These are phyloP conservation scores for Zymoseptoria tritici DNA, from an alignment of 2,329 filamentous ascomycete genomes.

Conservation along the genomic window DNA sequence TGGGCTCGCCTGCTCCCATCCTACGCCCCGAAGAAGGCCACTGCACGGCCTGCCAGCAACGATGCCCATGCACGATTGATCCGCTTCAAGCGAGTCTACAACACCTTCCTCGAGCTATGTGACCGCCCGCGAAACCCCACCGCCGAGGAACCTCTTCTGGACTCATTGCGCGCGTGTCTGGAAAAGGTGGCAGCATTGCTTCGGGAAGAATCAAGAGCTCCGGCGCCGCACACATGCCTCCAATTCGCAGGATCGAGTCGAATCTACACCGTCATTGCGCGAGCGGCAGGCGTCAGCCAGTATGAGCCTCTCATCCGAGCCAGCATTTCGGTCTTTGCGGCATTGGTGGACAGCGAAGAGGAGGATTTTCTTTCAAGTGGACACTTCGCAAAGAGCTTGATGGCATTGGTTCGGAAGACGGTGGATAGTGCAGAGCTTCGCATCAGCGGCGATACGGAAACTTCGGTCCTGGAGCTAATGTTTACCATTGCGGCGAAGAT, in stretches of 20 bases:
- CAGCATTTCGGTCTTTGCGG: constrained; percentile 78
- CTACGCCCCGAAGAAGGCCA: constrained; percentile 43
- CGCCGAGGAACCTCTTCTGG: constrained; percentile 45
- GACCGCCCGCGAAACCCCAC: constrained; percentile 47
- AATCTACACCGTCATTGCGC: constrained; percentile 81
- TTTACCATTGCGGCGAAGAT: constrained; percentile 98
- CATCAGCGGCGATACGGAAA: constrained; percentile 74
- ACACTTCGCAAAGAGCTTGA: constrained; percentile 77
- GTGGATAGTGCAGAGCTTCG: constrained; percentile 65
- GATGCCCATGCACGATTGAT: constrained; percentile 54
- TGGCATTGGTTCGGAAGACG: constrained; percentile 75
- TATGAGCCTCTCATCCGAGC: constrained; percentile 81
- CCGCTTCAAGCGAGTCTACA: constrained; percentile 55
- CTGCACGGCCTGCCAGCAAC: constrained; percentile 34
- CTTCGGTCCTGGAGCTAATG: constrained; percentile 80
- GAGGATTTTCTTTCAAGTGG: constrained; percentile 87
- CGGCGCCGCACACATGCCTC: constrained; percentile 85
- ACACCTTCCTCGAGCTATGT: constrained; percentile 56
- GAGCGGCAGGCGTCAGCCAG: constrained; percentile 77
- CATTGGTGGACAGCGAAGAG: constrained; percentile 91
- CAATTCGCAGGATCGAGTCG: constrained; percentile 78
- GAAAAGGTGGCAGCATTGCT: constrained; percentile 60
- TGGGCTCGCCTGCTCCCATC: constrained; percentile 56
- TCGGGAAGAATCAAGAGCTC: constrained; percentile 79
- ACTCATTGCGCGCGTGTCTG: constrained; percentile 46